These are phyloP conservation scores for Cicer chorassanicum DNA, from an alignment of 306 rosid species.

Conservation along the genomic window DNA sequence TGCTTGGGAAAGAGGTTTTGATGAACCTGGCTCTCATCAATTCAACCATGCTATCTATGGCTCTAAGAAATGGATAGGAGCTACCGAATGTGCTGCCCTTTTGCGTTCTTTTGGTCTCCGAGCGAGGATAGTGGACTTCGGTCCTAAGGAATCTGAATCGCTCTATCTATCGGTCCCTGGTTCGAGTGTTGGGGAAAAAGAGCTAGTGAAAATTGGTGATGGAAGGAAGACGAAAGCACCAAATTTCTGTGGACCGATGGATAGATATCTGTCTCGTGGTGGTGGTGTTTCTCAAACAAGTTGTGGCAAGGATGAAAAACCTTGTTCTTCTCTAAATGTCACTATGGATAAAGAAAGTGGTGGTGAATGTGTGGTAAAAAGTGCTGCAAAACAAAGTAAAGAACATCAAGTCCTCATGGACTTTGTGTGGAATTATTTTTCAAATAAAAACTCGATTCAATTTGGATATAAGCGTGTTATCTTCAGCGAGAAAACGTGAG, in stretches of 20 bases:
- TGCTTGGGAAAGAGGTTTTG: constrained; percentile 95
- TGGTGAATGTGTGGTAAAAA: constrained; percentile 35
- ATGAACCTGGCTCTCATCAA: constrained; percentile 71
- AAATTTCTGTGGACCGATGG: constrained; percentile 52
- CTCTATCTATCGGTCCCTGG: constrained; percentile 74
- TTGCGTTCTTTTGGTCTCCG: constrained; percentile 79
- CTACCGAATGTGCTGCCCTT: constrained; percentile 85
- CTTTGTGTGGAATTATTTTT: constrained; percentile 88
- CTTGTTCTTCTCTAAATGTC: constrained; percentile 44
- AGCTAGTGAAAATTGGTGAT: constrained; percentile 33
- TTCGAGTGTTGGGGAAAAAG: constrained; percentile 56
- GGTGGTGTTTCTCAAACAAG: constrained; percentile 42
- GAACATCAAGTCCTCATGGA: constrained; percentile 74
- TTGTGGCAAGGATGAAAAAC: constrained; percentile 35
- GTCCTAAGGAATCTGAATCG: constrained; percentile 72
- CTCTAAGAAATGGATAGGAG: constrained; percentile 70
- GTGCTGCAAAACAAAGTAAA: constrained; percentile 44
- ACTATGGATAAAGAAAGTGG: constrained; percentile 23
- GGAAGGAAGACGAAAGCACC: constrained; percentile 45
- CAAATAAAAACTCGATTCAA: constrained; percentile 52
- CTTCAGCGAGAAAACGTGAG: constrained; percentile 71
- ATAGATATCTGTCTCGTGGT: constrained; percentile 44
- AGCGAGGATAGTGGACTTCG: constrained; percentile 79
- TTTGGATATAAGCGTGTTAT: constrained; percentile 53
- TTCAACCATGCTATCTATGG: constrained; percentile 67